phyloP scores from a whole-genome alignment of 768 basidiomycete genomes.

The Melanogaster broomeanus region DNA sequence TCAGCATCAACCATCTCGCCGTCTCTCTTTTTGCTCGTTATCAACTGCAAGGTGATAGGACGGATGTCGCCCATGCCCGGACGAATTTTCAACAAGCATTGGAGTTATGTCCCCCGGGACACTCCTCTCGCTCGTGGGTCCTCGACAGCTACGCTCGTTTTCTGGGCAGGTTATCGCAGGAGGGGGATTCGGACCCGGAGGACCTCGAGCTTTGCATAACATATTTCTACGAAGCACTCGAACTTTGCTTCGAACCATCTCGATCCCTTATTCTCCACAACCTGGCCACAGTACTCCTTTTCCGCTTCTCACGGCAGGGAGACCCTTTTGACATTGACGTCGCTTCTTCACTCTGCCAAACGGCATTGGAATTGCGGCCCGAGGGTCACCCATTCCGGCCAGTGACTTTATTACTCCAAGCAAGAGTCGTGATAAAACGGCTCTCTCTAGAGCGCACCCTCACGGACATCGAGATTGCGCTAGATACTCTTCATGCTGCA shows the following conservation, averaged over 20 bases:
- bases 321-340: conserved; percentile 20
- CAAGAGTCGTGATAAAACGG: conserved; percentile 14
- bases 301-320: conserved; percentile 4
- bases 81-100: conserved; percentile 11
- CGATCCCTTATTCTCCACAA: conserved; percentile 10
- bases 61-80: conserved; percentile 22
- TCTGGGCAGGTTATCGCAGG: conserved; percentile 9
- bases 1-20: conserved; percentile 12
- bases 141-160: conserved; percentile 17
- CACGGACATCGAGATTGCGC: conserved; percentile 16
- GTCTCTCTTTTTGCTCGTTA: conserved; percentile 21
- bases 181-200: not conserved
- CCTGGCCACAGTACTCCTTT: conserved; percentile 6
- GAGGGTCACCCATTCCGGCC: conserved; percentile 15
- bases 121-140: conserved; percentile 2
- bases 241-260: conserved; percentile 6
- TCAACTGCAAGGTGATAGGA: conserved; percentile 14
- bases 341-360: conserved; percentile 17
- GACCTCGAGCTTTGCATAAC: conserved; percentile 18
- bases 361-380: conserved; percentile 11
- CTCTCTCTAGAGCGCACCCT: conserved; percentile 3
- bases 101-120: conserved; percentile 6
- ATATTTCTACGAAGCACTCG: conserved; percentile 20
- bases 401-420: conserved; percentile 18
- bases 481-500: conserved; percentile 16